Conservation (phyloP, 73 alveolate species). For the Paramecium biaurelia region DNA sequence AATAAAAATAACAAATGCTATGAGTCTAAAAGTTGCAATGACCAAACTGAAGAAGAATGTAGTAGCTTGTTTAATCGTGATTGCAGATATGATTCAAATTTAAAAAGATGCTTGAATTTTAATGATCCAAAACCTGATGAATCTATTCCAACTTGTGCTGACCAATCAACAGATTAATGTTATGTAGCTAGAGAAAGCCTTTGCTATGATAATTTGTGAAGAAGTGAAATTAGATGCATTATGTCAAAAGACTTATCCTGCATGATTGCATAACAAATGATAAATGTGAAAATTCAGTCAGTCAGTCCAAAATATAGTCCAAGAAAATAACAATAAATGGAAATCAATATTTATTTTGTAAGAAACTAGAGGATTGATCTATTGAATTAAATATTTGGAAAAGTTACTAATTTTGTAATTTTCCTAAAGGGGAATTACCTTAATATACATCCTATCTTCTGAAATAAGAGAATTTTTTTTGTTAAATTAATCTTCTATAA, state of each 20-base stretch:
- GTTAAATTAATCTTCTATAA: too few species aligned
- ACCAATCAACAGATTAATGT: not conserved
- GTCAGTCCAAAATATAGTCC: not conserved
- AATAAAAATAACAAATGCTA: not conserved
- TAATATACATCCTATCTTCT: too few species aligned
- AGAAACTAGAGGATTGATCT: not conserved
- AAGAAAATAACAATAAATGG: not conserved
- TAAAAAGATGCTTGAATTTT: not conserved
- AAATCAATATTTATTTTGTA: not conserved
- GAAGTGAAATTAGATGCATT: not conserved
- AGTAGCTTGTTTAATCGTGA: not conserved
- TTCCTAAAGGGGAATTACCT: too few species aligned
- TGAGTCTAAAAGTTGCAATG: not conserved
- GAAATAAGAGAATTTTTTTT: too few species aligned
- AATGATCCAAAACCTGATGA: not conserved
- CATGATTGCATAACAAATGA: not conserved
- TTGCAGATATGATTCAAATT: not conserved
- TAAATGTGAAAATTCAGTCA: not conserved
- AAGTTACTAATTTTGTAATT: too few species aligned
- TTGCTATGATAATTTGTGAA: not conserved
- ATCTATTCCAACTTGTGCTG: not conserved
- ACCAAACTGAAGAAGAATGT: not conserved
- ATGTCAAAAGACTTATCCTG: not conserved
- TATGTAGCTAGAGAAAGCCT: not conserved
- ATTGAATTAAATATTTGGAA: too few species aligned